Conservation (phyloP, 176 grass and related monocot species). For the Eremochloa ophiuroides region DNA sequence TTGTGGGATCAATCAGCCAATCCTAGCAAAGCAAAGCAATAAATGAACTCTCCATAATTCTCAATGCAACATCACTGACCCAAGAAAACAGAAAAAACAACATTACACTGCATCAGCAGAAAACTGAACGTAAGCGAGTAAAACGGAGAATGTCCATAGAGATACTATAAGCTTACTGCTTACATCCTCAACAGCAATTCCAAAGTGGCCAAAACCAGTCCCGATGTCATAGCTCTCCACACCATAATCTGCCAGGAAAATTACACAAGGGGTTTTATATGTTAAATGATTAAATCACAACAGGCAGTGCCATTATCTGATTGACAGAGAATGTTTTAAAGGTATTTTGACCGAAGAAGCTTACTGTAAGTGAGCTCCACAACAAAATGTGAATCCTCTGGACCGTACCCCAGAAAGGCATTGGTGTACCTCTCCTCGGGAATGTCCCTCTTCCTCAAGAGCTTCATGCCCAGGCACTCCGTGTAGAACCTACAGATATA, state of each 20-base stretch:
- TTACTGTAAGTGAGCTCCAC: constrained; percentile 95
- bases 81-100: neutral
- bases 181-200: constrained; percentile 94
- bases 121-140: neutral
- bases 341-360: constrained; percentile 7
- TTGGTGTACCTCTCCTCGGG: constrained; percentile 97
- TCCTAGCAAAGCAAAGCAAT: neutral
- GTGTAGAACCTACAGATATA: constrained; percentile 68
- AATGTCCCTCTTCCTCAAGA: constrained; percentile 78
- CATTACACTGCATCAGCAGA: neutral
- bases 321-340: neutral
- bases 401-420: constrained; percentile 89
- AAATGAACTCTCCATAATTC: neutral
- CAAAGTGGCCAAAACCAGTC: constrained; percentile 85
- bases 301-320: neutral
- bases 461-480: constrained; percentile 90
- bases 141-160: neutral
- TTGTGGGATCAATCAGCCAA: neutral
- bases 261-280: neutral
- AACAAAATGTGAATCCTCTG: constrained; percentile 94
- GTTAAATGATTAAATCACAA: neutral
- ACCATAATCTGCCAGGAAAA: constrained; percentile 74
- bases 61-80: neutral
- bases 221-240: constrained; percentile 80
- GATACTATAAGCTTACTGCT: constrained; percentile 55